Evolutionary conservation across 345 rosid genomes (phyloP).

Genomic region (Eucalyptus guilfoylei): DNA sequence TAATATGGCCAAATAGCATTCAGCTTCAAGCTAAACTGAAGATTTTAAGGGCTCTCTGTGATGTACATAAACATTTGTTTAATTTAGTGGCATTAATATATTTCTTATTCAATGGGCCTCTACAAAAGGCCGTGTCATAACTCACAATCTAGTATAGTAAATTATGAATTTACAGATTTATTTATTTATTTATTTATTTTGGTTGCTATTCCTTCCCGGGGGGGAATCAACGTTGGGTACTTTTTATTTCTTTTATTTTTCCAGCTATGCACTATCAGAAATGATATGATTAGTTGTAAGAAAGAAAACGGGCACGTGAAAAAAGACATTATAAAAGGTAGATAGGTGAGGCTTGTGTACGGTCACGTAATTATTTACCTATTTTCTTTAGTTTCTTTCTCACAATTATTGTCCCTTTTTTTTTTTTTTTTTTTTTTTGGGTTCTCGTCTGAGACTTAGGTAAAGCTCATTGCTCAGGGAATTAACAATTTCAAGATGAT

Average conservation of each 20-base stretch:
- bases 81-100: background rate
- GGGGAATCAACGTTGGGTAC: background rate
- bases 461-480: background rate
- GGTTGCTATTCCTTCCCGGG: background rate
- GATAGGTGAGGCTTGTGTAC: background rate
- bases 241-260: background rate
- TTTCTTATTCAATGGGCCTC: background rate
- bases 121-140: background rate
- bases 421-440: background rate
- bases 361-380: background rate
- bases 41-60: background rate
- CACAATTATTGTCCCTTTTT: background rate
- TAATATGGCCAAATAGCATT: background rate
- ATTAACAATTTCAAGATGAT: background rate
- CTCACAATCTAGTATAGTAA: background rate
- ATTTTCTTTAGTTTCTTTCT: background rate
- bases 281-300: background rate
- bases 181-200: background rate
- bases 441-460: background rate
- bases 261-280: background rate
- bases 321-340: background rate
- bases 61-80: background rate
- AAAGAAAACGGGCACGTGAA: background rate
- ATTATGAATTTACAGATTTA: background rate
- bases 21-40: background rate